Base-by-base conservation (phyloP, 2,329 filamentous ascomycete species). In the Verticillium alfalfae region DNA sequence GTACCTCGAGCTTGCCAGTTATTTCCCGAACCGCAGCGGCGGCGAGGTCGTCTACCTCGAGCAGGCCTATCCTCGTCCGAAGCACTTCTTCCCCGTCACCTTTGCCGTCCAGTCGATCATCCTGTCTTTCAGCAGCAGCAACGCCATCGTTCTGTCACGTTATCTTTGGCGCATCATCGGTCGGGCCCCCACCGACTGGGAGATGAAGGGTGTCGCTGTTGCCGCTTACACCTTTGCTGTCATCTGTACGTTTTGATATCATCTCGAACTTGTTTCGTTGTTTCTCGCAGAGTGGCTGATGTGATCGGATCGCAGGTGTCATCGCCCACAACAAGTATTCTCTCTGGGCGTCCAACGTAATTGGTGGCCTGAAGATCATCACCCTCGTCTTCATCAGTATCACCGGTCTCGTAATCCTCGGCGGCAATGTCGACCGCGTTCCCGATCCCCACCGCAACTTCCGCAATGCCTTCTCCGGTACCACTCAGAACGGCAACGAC, bases 1-100 rank as follows among this genome's bases (percentile, higher is more conserved):
- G 0, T 89, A 89, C 61, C 81, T 89, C 9, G 88, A 90, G 67
- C 82, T 84, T 15, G 81, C 86, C 0, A 79, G 84, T 1, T 89
- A 86, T 64, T 90, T 90, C 62, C 87, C 87, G 0, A 89, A 83
- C 67, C 82, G 88, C 8, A 88, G 84, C 2, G 88, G 87, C 0
- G 81, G 82, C 0, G 86, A 90, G 67, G 87, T 88, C 0, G 87
- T 88, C 0, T 90, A 89, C 66, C 78, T 90, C 0, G 88, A 90
- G 66, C 88, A 90, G 67, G 84, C 86, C 0, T 91, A 83, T 64
- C 87, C 87, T 1, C 79, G 85, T 1, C 88, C 88, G 0, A 82
- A 79, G 60, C 88, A 85, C 68, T 80, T 90, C 63, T 84, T 90
- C 57, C 86, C 87, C 0, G 84, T 84, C 0, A 78, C 85, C 0